These are phyloP conservation scores for Pecoramyces ruminantium DNA, from an alignment of 192 early-diverging fungal genomes.

Conservation along the genomic window DNA sequence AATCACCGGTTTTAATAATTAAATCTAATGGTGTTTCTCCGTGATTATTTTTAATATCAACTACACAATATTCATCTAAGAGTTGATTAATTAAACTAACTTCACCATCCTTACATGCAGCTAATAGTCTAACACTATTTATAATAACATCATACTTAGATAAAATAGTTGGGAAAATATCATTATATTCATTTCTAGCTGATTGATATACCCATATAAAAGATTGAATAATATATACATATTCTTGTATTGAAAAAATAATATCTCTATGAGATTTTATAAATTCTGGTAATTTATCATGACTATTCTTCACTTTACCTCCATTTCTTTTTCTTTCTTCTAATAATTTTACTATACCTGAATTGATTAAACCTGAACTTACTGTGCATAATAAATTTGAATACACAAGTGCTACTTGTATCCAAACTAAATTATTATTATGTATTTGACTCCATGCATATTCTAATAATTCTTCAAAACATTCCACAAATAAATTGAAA, in stretches of 20 bases:
- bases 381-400: not conserved
- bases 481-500: not conserved
- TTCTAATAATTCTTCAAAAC: not conserved
- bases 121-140: not conserved
- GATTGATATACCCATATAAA: not conserved
- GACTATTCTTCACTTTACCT: not conserved
- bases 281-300: not conserved
- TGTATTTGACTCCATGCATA: not conserved
- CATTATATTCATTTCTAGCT: not conserved
- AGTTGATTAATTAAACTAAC: not conserved
- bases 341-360: not conserved
- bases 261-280: not conserved
- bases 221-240: not conserved
- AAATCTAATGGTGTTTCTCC: not conserved
- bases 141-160: not conserved
- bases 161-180: not conserved
- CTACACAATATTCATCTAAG: not conserved
- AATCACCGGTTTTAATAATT: not conserved
- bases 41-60: not conserved
- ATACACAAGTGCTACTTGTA: not conserved
- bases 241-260: not conserved
- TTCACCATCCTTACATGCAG: not conserved
- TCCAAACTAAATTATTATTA: not conserved
- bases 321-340: not conserved
- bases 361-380: not conserved